Base-by-base conservation (phyloP, 495 filamentous ascomycete genomes). In the Aspergillus bridgeri region DNA sequence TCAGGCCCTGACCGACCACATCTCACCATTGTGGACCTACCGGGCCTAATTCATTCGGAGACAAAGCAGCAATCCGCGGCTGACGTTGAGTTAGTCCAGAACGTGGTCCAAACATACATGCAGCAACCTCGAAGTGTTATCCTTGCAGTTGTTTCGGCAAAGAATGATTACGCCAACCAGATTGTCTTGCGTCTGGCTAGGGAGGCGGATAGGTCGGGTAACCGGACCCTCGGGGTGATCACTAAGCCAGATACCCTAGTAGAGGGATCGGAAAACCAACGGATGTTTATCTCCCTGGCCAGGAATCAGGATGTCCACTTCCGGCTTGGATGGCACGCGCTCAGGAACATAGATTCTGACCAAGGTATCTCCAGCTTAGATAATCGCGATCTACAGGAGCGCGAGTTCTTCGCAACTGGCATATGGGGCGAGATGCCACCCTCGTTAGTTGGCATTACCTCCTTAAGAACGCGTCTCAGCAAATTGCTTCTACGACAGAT, bases 401-500 rank as follows among this genome's bases (percentile, higher is more conserved):
- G 15, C 7, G 49, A 63, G 3, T 81, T 82, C 62, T 79, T 83
- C 49, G 66, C 71, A 0, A 51, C 69, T 45, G 80, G 82, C 2
- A 64, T 74, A 6, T 87, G 81, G 81, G 60, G 49, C 43, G 52
- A 66, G 2, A 48, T 86, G 5, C 55, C 72, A 13, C 64, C 59
- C 0, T 59, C 59, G 0, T 49, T 61, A 22, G 58, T 82, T 6
- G 84, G 88, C 1, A 75, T 89, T 15, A 67, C 74, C 17, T 53
- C 60, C 1, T 69, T 90, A 6, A 68, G 80, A 42, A 53, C 49
- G 0, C 73, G 81, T 8, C 71, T 90, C 1, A 86, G 84, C 65
- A 74, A 73, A 1, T 60, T 89, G 2, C 75, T 90, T 0, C 68
- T 82, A 1, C 59, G 61, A 0, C 83, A 88, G 33, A 86, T 90